phyloP scores from a whole-genome alignment of 441 rosid species.

The Adansonia rubrostipa region DNA sequence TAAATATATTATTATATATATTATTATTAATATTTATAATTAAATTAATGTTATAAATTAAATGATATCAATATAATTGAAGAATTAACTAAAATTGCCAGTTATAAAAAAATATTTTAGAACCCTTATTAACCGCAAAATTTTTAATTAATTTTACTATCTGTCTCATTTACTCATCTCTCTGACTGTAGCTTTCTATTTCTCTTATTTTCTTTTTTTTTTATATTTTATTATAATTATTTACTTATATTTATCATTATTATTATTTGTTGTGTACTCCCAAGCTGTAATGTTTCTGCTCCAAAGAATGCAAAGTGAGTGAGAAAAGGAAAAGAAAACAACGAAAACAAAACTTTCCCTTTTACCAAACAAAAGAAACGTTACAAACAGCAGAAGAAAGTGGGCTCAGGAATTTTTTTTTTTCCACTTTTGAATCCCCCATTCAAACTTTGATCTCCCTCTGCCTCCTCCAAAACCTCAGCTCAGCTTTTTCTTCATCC shows the following conservation, averaged over 20 bases:
- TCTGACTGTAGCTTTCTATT: neutral
- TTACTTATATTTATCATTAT: neutral
- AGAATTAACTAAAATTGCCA: neutral
- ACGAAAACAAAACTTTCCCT: slow-evolving; percentile 63
- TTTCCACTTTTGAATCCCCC: slow-evolving; percentile 7
- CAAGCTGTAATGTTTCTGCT: slow-evolving; percentile 26
- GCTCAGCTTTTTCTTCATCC: slow-evolving; percentile 32
- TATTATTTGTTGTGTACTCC: neutral
- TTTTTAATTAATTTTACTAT: neutral
- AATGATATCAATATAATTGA: too few relatives aligned
- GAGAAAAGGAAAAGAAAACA: slow-evolving; percentile 17
- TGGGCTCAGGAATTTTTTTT: neutral
- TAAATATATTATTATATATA: too few relatives aligned
- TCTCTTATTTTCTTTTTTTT: too few relatives aligned
- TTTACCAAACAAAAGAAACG: slow-evolving; percentile 52
- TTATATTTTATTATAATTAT: neutral
- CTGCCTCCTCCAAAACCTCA: slow-evolving; percentile 32
- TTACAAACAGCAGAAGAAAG: slow-evolving; percentile 36
- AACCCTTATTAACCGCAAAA: neutral
- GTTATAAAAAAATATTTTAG: neutral
- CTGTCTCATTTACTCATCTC: neutral
- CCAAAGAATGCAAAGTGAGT: too few relatives aligned
- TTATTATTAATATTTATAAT: too few relatives aligned
- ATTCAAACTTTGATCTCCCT: slow-evolving; percentile 30
- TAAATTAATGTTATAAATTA: too few relatives aligned